These are phyloP conservation scores for Mycena epipterygia DNA, from an alignment of 768 basidiomycete genomes.

Conservation along the genomic window DNA sequence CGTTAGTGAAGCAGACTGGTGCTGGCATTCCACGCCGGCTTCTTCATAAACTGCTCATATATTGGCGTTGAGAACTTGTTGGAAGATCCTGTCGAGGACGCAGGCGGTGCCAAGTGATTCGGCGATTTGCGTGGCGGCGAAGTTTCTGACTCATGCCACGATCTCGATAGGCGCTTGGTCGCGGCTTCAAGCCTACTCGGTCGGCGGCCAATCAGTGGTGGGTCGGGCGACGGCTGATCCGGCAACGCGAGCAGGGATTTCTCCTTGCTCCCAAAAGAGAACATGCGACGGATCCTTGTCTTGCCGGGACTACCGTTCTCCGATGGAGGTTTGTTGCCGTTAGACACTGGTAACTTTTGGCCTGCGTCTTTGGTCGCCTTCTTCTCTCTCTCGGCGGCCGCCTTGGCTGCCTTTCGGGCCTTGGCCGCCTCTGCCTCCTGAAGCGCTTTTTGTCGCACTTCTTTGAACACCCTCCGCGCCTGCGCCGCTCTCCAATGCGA, in stretches of 20 bases:
- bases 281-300: constrained; percentile 31
- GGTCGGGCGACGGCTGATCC: constrained; percentile 26
- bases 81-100: constrained; percentile 9
- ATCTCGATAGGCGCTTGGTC: constrained; percentile 35
- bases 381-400: constrained; percentile 23
- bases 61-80: constrained; percentile 30
- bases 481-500: constrained; percentile 91
- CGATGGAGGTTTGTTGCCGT: neutral
- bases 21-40: constrained; percentile 36
- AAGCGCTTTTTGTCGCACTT: constrained; percentile 18
- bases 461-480: constrained; percentile 54
- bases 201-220: constrained; percentile 23
- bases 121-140: constrained; percentile 16
- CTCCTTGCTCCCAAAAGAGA: constrained; percentile 35
- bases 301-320: constrained; percentile 30
- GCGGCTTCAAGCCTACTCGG: constrained; percentile 34
- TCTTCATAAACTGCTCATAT: constrained; percentile 38
- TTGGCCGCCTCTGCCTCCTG: constrained; percentile 30
- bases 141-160: constrained; percentile 32
- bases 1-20: constrained; percentile 32
- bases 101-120: constrained; percentile 14
- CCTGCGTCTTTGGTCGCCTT: constrained; percentile 3
- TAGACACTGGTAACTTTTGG: constrained; percentile 9
- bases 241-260: constrained; percentile 13
- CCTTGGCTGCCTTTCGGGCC: constrained; percentile 21